A percentile compares a stretch with the other conserved stretches of the same genome.
Evolutionary conservation across 331 rosid genomes (phyloP).

Genomic region (Rosa hybrid): DNA sequence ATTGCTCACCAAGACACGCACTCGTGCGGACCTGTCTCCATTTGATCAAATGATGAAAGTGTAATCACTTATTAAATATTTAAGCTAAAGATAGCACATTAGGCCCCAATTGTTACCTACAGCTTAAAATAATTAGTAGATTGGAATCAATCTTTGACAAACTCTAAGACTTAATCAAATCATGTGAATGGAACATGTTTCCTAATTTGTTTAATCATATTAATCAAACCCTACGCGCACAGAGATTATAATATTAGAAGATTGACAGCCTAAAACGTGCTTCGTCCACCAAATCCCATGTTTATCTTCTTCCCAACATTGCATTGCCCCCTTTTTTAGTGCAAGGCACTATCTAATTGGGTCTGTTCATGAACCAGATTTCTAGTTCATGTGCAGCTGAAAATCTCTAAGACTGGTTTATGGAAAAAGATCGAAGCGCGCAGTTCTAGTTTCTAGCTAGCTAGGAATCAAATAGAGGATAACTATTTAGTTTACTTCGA

Average conservation of each 20-base stretch:
- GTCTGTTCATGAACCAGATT: slow-evolving; percentile 10
- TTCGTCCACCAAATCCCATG: slow-evolving; percentile 65
- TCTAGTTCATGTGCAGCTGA: not conserved
- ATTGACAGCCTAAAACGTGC: slow-evolving; percentile 36
- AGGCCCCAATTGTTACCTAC: slow-evolving; percentile 22
- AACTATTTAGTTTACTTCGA: slow-evolving; percentile 2
- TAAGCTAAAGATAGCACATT: slow-evolving; percentile 28
- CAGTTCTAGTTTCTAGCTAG: not conserved
- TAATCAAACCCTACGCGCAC: slow-evolving; percentile 10
- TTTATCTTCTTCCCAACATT: slow-evolving; percentile 41
- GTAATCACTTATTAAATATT: slow-evolving; percentile 23
- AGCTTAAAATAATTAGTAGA: slow-evolving; percentile 20
- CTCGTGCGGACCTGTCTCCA: slow-evolving; percentile 46
- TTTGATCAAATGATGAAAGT: slow-evolving; percentile 40
- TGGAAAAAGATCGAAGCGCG: not conserved
- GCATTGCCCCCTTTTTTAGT: slow-evolving; percentile 23
- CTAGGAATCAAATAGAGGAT: slow-evolving; percentile 2
- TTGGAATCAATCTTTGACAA: slow-evolving; percentile 33
- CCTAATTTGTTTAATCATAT: slow-evolving; percentile 13
- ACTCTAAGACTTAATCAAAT: slow-evolving; percentile 27
- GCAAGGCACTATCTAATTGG: slow-evolving; percentile 22
- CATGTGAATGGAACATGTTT: slow-evolving; percentile 35
- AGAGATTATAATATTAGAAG: slow-evolving; percentile 33
- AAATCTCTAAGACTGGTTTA: not conserved
- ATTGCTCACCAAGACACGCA: slow-evolving; percentile 44